A percentile compares a stretch with the other conserved stretches of the same genome.
These are phyloP conservation scores for Boletus speciosus DNA, from an alignment of 768 basidiomycete genomes.

Conservation along the genomic window DNA sequence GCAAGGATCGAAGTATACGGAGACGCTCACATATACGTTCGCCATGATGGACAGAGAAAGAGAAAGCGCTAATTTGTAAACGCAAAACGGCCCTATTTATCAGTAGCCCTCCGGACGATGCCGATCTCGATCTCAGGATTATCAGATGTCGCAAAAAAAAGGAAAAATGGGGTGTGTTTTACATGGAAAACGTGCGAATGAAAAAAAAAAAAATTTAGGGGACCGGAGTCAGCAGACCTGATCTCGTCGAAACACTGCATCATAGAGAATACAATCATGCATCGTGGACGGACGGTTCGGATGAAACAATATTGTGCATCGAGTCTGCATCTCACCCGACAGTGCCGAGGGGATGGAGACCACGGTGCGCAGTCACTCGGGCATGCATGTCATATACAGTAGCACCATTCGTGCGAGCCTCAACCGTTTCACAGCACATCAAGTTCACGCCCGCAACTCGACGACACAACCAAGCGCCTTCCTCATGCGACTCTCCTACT, in stretches of 20 bases:
- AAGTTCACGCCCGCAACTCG: constrained; percentile 11
- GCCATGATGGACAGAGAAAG: constrained; percentile 17
- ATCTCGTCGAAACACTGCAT: too few species aligned
- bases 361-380: background rate
- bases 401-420: background rate
- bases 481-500: constrained; percentile 15
- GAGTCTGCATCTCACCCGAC: background rate
- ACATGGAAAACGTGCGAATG: background rate
- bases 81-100: constrained; percentile 1
- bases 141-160: background rate
- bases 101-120: constrained; percentile 9
- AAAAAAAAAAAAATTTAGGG: background rate
- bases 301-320: too few species aligned
- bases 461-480: constrained; percentile 10
- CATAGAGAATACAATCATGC: too few species aligned
- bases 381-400: background rate
- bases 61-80: background rate
- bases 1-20: background rate
- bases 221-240: too few species aligned
- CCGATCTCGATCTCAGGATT: constrained; percentile 8
- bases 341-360: background rate
- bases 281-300: too few species aligned
- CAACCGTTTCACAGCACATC: background rate
- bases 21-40: constrained; percentile 18
- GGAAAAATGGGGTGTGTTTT: constrained; percentile 1